Conservation (phyloP, 495 filamentous ascomycete species). For the Filosporella fistucella region DNA sequence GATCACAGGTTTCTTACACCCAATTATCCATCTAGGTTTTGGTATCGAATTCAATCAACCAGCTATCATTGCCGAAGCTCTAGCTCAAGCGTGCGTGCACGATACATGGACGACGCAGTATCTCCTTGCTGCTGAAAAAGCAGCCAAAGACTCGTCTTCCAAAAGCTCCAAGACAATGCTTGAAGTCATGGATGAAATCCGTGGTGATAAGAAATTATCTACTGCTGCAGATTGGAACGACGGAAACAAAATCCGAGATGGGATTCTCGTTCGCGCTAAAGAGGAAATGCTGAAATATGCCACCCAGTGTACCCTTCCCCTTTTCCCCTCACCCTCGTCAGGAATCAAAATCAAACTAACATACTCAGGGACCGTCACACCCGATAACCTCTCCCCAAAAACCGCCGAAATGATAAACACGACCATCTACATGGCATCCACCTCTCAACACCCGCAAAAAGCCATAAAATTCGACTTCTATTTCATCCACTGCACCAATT, state of each 20-base stretch:
- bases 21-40: slow-evolving; percentile 81
- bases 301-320: too few species aligned
- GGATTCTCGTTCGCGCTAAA: slow-evolving; percentile 54
- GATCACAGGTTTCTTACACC: slow-evolving; percentile 65
- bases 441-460: slow-evolving; percentile 59
- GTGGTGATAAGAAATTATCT: slow-evolving; percentile 47
- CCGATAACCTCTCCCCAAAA: slow-evolving; percentile 60
- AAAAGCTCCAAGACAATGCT: slow-evolving; percentile 42
- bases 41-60: slow-evolving; percentile 77
- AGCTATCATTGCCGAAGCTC: slow-evolving; percentile 73
- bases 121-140: slow-evolving; percentile 50
- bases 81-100: slow-evolving; percentile 71
- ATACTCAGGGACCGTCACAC: too few species aligned
- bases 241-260: slow-evolving; percentile 60
- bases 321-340: slow-evolving; percentile 35
- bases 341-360: too few species aligned
- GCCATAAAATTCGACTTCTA: slow-evolving; percentile 76
- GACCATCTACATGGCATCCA: slow-evolving; percentile 56
- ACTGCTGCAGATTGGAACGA: slow-evolving; percentile 46
- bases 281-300: slow-evolving; percentile 59
- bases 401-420: slow-evolving; percentile 75
- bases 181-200: slow-evolving; percentile 55
- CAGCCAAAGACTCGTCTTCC: slow-evolving; percentile 27
- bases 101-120: slow-evolving; percentile 42
- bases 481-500: slow-evolving; percentile 65